Evolutionary conservation across 495 filamentous ascomycete genomes (phyloP).

Genomic region (Aspergillus carlsbadensis): DNA sequence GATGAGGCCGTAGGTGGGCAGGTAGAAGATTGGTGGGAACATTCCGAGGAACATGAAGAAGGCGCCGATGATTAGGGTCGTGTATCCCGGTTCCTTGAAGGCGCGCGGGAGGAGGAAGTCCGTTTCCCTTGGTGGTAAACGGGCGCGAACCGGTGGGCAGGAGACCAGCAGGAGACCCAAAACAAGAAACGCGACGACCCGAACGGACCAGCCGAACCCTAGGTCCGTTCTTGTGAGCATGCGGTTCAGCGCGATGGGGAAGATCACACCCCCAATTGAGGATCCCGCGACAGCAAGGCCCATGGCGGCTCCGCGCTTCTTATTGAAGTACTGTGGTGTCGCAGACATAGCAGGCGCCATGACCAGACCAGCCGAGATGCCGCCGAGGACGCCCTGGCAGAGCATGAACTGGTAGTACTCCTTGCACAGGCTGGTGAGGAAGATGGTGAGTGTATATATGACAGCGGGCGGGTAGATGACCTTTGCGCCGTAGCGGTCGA

Average conservation of each 20-base stretch:
- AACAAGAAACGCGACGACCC: conserved; percentile 58
- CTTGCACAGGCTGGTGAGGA: conserved; percentile 44
- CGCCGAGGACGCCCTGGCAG: conserved; percentile 25
- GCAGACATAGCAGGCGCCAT: conserved; percentile 28
- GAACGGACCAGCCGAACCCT: conserved; percentile 60
- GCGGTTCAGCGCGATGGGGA: conserved; percentile 23
- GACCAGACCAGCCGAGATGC: conserved; percentile 18
- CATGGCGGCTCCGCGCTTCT: conserved; percentile 32
- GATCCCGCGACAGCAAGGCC: conserved; percentile 37
- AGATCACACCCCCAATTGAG: conserved; percentile 33
- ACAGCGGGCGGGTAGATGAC: conserved; percentile 17
- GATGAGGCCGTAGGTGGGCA: conserved; percentile 4
- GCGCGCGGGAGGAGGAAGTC: conserved; percentile 41
- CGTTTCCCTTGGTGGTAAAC: conserved; percentile 44
- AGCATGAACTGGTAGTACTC: conserved; percentile 40
- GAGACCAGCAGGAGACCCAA: conserved; percentile 47
- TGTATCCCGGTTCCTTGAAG: conserved; percentile 35
- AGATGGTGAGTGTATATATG: conserved; percentile 34
- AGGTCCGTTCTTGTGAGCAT: conserved; percentile 23
- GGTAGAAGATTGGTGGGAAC: conserved; percentile 11
- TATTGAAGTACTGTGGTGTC: conserved; percentile 36
- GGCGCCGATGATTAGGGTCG: conserved; percentile 8
- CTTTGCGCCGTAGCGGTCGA: conserved; percentile 47
- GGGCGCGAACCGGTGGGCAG: conserved; percentile 37
- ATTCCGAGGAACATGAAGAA: conserved; percentile 14